Percentiles rank a stretch among this genome's conserved stretches.
Conservation (phyloP, 306 rosid genomes). For the Vigna nakashimae region DNA sequence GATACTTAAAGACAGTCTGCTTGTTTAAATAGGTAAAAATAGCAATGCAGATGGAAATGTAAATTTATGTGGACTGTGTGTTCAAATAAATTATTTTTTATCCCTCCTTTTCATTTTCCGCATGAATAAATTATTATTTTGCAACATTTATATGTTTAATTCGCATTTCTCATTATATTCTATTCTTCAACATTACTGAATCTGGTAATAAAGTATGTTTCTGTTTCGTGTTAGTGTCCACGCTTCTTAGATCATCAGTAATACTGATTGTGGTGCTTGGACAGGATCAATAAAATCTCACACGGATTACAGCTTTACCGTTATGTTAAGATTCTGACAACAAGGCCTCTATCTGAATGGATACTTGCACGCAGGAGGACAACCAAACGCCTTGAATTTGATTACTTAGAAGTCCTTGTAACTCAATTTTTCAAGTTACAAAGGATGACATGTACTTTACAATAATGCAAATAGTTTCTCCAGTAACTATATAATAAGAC, state of each 20-base stretch:
- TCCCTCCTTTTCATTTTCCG: conserved; percentile 17
- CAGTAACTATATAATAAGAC: conserved; percentile 34
- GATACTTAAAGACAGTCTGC: conserved; percentile 9
- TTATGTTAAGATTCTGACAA: conserved; percentile 12
- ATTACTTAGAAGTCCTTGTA: conserved; percentile 30
- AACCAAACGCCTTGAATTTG: conserved; percentile 29
- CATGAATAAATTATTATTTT: conserved; percentile 2
- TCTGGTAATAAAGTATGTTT: not conserved
- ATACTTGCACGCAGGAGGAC: conserved; percentile 24
- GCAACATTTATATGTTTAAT: conserved; percentile 14
- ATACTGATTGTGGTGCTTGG: conserved; percentile 41
- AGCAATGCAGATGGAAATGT: conserved; percentile 8
- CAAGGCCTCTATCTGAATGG: conserved; percentile 33
- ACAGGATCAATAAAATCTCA: conserved; percentile 58
- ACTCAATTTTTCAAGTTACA: conserved; percentile 20
- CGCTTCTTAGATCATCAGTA: conserved; percentile 11
- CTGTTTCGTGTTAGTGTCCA: conserved; percentile 1
- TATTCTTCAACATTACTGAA: not conserved
- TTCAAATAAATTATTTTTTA: not conserved
- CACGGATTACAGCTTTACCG: conserved; percentile 29
- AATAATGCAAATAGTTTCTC: conserved; percentile 32
- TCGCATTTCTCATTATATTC: conserved; percentile 26
- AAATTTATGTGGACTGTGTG: conserved; percentile 12
- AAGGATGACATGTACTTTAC: conserved; percentile 25
- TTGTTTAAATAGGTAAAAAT: conserved; percentile 21